phyloP scores from a whole-genome alignment of 2,329 filamentous ascomycete species.

The Cadophora gregata region DNA sequence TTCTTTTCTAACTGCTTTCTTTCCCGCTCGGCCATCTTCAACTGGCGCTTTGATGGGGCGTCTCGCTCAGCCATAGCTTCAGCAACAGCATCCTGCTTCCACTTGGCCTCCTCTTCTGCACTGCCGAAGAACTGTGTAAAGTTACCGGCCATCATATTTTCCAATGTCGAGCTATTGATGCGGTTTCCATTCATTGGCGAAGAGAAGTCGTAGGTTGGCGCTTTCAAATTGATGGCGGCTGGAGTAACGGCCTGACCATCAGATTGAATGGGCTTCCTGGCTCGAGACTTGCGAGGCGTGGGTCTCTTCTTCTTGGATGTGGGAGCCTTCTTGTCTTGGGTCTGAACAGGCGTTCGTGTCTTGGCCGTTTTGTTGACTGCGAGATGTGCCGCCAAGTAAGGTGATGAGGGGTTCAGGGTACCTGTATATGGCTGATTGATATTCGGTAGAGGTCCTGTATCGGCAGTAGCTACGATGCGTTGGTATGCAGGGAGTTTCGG shows the following conservation, averaged over 20 bases:
- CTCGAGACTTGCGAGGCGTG: conserved; percentile 12
- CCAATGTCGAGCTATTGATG: neutral
- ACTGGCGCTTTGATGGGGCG: neutral
- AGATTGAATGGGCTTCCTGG: neutral
- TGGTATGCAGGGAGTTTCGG: neutral
- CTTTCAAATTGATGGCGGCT: neutral
- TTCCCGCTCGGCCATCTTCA: neutral
- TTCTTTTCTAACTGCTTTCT: conserved; percentile 7
- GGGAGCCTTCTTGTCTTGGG: neutral
- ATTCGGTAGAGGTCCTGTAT: neutral
- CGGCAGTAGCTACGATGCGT: neutral
- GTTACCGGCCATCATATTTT: neutral
- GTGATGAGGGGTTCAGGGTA: neutral
- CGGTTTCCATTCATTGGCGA: neutral
- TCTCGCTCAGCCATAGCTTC: neutral
- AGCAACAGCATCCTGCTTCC: neutral
- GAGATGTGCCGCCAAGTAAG: neutral
- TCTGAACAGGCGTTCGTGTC: neutral
- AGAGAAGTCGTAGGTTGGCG: neutral
- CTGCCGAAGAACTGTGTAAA: neutral
- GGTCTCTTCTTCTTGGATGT: neutral
- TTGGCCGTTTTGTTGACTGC: neutral
- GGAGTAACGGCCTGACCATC: neutral
- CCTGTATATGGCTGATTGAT: conserved; percentile 12
- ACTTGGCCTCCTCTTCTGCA: neutral